A percentile compares a stretch with the other conserved stretches of the same genome.
phyloP scores from a whole-genome alignment of 805 yeast genomes.

The Grigorovia jiainica region DNA sequence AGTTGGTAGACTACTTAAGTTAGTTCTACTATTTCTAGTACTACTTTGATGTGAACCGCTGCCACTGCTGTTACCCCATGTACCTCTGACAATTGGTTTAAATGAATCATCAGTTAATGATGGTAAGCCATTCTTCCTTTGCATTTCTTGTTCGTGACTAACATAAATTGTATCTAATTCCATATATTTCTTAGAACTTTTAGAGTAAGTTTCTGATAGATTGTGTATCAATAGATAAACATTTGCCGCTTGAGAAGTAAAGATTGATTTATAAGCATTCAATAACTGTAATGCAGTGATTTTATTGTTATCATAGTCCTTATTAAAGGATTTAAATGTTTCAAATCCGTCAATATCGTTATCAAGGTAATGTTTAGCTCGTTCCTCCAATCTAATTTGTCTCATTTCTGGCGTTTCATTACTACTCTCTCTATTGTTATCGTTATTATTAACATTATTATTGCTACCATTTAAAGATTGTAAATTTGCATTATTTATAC shows the following conservation, averaged over 20 bases:
- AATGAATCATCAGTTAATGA: slow-evolving; percentile 16
- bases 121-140: slow-evolving; percentile 19
- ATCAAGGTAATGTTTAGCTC: slow-evolving; percentile 72
- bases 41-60: slow-evolving; percentile 8
- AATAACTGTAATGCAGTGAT: slow-evolving; percentile 42
- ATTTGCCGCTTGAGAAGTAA: slow-evolving; percentile 39
- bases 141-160: slow-evolving; percentile 19
- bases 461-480: background rate
- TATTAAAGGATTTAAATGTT: slow-evolving; percentile 42
- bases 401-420: slow-evolving; percentile 37
- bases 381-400: slow-evolving; percentile 60
- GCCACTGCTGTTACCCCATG: slow-evolving; percentile 22
- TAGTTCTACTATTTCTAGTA: slow-evolving; percentile 8
- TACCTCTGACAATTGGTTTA: slow-evolving; percentile 17
- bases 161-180: slow-evolving; percentile 29
- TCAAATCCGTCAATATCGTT: slow-evolving; percentile 40
- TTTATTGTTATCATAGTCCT: slow-evolving; percentile 36
- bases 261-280: slow-evolving; percentile 39
- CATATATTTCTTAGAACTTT: slow-evolving; percentile 35
- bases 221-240: slow-evolving; percentile 50
- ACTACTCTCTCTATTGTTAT: slow-evolving; percentile 7
- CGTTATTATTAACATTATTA: background rate
- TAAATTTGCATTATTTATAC: background rate
- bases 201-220: slow-evolving; percentile 46
- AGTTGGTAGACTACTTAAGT: slow-evolving; percentile 26